Evolutionary conservation across 2,329 filamentous ascomycete species (phyloP).

Genomic region (Tolypocladium pustulatum): DNA sequence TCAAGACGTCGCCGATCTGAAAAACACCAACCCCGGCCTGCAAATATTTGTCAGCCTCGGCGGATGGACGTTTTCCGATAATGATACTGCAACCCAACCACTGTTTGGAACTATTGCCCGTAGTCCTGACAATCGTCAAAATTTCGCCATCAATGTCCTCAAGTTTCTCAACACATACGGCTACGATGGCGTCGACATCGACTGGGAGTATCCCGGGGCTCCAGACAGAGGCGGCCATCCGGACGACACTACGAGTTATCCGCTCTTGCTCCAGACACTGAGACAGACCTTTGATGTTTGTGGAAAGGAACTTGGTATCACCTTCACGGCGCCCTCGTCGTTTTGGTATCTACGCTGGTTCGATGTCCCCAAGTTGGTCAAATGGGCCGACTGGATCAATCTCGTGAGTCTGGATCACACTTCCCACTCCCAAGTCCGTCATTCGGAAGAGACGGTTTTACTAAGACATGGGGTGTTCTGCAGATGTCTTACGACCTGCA

Average conservation of each 20-base stretch:
- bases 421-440: too few species aligned
- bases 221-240: conserved; percentile 9
- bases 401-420: conserved; percentile 8
- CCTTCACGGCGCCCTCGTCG: conserved; percentile 12
- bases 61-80: conserved; percentile 24
- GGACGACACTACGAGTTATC: conserved; percentile 13
- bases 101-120: conserved; percentile 21
- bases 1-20: conserved; percentile 3
- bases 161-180: conserved; percentile 28
- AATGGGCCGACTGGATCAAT: conserved; percentile 26
- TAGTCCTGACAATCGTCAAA: too few species aligned
- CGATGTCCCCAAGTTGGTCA: conserved; percentile 8
- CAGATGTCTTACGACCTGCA: conserved; percentile 32
- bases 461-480: too few species aligned
- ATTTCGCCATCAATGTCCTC: too few species aligned
- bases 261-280: conserved; percentile 11
- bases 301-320: conserved; percentile 8
- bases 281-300: conserved; percentile 2
- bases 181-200: conserved; percentile 37
- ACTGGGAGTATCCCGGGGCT: conserved; percentile 12
- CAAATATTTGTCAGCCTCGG: conserved; percentile 22
- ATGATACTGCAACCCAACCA: conserved; percentile 7
- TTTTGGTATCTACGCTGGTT: conserved; percentile 21
- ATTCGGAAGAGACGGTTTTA: too few species aligned
- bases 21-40: conserved; percentile 11